These are phyloP conservation scores for Yarrowia sp. DNA, from an alignment of 805 yeast genomes.

Conservation along the genomic window DNA sequence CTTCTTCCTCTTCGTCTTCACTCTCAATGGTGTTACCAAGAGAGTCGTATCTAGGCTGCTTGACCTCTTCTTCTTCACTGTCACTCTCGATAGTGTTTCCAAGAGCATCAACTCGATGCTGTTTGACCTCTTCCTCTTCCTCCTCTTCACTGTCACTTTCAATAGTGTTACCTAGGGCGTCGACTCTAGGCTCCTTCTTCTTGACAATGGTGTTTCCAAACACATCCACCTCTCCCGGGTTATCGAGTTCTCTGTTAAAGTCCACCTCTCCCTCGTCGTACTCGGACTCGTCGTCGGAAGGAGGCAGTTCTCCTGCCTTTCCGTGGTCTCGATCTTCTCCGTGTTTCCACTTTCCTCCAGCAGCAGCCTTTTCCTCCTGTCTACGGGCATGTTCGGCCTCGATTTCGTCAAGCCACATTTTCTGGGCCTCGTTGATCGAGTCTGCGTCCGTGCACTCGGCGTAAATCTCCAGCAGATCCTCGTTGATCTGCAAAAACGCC, in stretches of 20 bases:
- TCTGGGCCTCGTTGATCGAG: conserved; percentile 74
- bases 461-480: conserved; percentile 76
- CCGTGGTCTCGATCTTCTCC: conserved; percentile 47
- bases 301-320: conserved; percentile 47
- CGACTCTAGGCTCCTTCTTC: background rate
- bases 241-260: conserved; percentile 15
- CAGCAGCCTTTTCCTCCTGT: conserved; percentile 56
- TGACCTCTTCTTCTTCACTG: background rate
- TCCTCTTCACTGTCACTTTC: conserved; percentile 14
- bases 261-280: conserved; percentile 40
- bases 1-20: conserved; percentile 22
- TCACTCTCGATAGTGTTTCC: conserved; percentile 30
- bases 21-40: background rate
- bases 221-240: conserved; percentile 8
- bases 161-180: conserved; percentile 24
- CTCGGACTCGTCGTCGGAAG: conserved; percentile 44
- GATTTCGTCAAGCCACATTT: conserved; percentile 70
- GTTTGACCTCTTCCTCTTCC: conserved; percentile 4
- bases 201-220: conserved; percentile 25
- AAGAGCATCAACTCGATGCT: conserved; percentile 28
- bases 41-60: conserved; percentile 1
- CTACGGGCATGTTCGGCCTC: conserved; percentile 54
- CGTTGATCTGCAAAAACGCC: conserved; percentile 82
- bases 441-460: conserved; percentile 81
- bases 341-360: conserved; percentile 79